A percentile compares a stretch with the other conserved stretches of the same genome.
Conservation (phyloP, 2,329 filamentous ascomycete genomes). For the Truncatella angustata region DNA sequence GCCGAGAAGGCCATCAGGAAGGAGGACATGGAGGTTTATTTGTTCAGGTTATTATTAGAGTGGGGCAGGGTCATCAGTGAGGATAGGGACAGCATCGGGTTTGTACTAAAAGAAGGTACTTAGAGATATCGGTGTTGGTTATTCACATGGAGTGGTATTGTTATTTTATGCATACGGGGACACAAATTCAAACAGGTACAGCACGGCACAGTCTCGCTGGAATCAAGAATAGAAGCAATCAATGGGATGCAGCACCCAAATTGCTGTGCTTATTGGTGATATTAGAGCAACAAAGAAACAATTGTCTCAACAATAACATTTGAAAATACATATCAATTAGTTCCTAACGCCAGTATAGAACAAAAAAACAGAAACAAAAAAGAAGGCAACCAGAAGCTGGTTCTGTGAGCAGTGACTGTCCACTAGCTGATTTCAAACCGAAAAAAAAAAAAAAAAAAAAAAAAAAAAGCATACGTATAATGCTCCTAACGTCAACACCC, state of each 20-base stretch:
- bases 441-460: too few relatives aligned
- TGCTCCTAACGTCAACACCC: background rate
- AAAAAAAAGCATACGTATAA: too few relatives aligned
- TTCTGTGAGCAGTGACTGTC: background rate
- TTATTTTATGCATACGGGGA: too few relatives aligned
- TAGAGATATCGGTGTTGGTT: background rate
- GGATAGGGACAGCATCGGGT: conserved; percentile 44
- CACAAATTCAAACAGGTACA: too few relatives aligned
- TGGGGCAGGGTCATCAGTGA: conserved; percentile 72
- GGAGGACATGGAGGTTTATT: conserved; percentile 78
- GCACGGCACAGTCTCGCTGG: too few relatives aligned
- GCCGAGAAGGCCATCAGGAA: conserved; percentile 59
- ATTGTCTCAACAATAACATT: too few relatives aligned
- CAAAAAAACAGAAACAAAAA: background rate
- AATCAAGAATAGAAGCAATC: too few relatives aligned
- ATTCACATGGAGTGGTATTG: background rate
- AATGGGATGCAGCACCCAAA: too few relatives aligned
- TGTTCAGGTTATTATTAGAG: conserved; percentile 75
- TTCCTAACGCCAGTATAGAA: background rate
- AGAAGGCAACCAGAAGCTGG: background rate
- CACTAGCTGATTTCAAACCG: background rate
- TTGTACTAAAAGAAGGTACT: conserved; percentile 17
- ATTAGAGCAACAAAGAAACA: too few relatives aligned
- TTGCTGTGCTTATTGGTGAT: too few relatives aligned
- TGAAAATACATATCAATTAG: too few relatives aligned